Evolutionary conservation across 2,329 filamentous ascomycete genomes (phyloP).

Genomic region (Penicillium fuscoglaucum): DNA sequence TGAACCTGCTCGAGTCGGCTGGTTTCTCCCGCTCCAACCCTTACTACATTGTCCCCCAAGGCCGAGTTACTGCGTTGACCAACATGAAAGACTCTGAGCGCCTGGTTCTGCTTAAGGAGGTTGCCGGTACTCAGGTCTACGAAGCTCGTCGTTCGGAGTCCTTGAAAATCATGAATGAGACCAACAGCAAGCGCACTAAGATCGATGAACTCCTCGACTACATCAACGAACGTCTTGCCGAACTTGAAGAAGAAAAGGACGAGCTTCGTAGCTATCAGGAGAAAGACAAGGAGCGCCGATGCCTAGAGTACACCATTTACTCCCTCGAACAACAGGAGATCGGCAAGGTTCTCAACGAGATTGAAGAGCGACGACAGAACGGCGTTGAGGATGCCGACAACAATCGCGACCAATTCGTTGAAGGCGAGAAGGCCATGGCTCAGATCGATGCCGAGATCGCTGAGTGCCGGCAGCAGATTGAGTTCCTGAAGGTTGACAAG

Average conservation of each 20-base stretch:
- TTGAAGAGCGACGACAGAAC: constrained; percentile 78
- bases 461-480: constrained; percentile 76
- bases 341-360: constrained; percentile 71
- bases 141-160: constrained; percentile 89
- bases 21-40: constrained; percentile 97
- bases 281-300: constrained; percentile 87
- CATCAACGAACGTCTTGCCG: constrained; percentile 83
- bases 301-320: constrained; percentile 92
- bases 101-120: constrained; percentile 87
- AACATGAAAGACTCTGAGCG: constrained; percentile 98
- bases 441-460: constrained; percentile 77
- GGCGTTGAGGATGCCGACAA: constrained; percentile 83
- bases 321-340: constrained; percentile 83
- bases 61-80: constrained; percentile 89
- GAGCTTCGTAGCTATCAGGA: constrained; percentile 92
- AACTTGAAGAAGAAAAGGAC: constrained; percentile 96
- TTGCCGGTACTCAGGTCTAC: constrained; percentile 97
- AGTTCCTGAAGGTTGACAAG: constrained; percentile 81
- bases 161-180: constrained; percentile 94
- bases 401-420: constrained; percentile 71
- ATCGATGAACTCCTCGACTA: constrained; percentile 91
- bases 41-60: constrained; percentile 98
- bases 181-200: constrained; percentile 88
- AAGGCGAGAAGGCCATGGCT: constrained; percentile 76
- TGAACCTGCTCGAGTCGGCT: constrained; percentile 91